Conservation (phyloP, 345 rosid genomes). For the Alliaria petiolata region DNA sequence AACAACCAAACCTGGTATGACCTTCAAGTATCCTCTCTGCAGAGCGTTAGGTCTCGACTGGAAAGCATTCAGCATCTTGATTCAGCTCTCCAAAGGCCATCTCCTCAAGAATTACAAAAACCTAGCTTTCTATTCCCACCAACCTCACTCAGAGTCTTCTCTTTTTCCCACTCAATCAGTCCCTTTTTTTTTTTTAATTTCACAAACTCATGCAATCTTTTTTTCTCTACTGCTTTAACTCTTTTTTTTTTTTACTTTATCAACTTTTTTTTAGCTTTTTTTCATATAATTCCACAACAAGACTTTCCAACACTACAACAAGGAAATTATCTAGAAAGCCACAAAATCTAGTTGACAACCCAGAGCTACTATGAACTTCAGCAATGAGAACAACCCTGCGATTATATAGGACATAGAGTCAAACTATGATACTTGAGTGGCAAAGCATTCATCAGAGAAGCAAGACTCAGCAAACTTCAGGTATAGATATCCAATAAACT, state of each 20-base stretch:
- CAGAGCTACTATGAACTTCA: slow-evolving; percentile 55
- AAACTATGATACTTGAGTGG: slow-evolving; percentile 30
- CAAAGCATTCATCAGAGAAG: slow-evolving; percentile 39
- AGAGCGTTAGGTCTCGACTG: slow-evolving; percentile 42
- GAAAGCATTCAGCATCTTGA: slow-evolving; percentile 16
- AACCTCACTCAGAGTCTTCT: background rate
- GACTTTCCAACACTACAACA: slow-evolving; percentile 22
- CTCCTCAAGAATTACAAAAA: slow-evolving; percentile 1
- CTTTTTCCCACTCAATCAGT: background rate
- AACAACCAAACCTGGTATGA: slow-evolving; percentile 22
- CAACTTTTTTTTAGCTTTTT: background rate
- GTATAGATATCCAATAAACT: background rate
- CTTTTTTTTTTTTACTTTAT: background rate
- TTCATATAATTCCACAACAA: slow-evolving; percentile 29
- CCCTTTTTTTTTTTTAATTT: background rate
- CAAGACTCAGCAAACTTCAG: slow-evolving; percentile 15
- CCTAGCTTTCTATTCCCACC: slow-evolving; percentile 15
- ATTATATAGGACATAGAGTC: slow-evolving; percentile 37
- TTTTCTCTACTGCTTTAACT: background rate
- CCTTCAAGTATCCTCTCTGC: slow-evolving; percentile 17
- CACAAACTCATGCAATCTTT: background rate
- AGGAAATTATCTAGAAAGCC: slow-evolving; percentile 28
- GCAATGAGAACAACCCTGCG: slow-evolving; percentile 67
- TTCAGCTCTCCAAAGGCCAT: background rate
- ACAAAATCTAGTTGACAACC: slow-evolving; percentile 41